Evolutionary conservation across 805 yeast genomes (phyloP), one percentile per base, ranked within the genome.

Genomic region (Barnettozyma sp.): DNA sequence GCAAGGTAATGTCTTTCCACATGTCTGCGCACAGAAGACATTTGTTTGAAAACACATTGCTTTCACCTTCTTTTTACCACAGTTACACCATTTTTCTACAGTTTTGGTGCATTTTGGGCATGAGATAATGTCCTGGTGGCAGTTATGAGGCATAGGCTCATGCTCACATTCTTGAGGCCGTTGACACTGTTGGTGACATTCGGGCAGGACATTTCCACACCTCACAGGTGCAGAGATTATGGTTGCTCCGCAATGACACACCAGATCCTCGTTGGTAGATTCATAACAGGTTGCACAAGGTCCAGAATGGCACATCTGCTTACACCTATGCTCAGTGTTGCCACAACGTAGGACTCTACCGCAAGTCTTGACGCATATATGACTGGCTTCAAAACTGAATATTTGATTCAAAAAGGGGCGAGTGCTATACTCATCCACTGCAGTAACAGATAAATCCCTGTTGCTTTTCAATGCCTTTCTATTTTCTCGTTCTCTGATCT

Each of bases 201-300:
- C 67, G 4, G 81, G 81, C 22, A 82, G 53, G 30, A 58, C 65
- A 0, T 84, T 73, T 11, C 95, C 95, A 61, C 95, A 85, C 44
- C 95, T 63, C 8, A 84, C 85, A 0, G 95, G 95, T 0, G 94
- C 95, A 15, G 68, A 70, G 6, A 85, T 66, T 4, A 82, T 70
- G 0, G 95, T 85, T 43, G 70, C 66, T 3, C 95, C 94, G 63
- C 95, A 85, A 33, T 79, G 70, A 52, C 95, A 85, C 3, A 76
- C 71, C 46, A 82, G 61, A 53, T 85, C 95, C 14, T 82, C 85
- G 26, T 78, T 73, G n/a, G 82, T 70, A 5, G 90, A 78, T 50
- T 84, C 94, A 33, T 82, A 55, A 54, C 95, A 85, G 10, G 87
- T 82, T 4, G 76, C 72, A 58, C 95, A 85, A 3, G 81, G 71